Base-by-base conservation (phyloP, 2,329 filamentous ascomycete species). In the Claviceps humidiphila region DNA sequence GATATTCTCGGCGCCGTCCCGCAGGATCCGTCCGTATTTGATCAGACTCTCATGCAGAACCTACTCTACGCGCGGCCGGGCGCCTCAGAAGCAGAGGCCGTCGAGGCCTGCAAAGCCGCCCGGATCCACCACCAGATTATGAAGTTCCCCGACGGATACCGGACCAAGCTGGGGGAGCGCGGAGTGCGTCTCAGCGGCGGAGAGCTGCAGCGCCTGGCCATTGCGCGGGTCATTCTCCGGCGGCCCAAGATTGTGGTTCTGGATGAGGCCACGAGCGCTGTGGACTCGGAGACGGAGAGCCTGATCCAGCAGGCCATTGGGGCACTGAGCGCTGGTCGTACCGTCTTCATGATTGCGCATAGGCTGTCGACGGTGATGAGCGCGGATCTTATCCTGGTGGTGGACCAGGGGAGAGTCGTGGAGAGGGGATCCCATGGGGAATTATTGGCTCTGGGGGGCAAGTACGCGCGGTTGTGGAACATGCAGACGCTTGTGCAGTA, bases 71-170 rank as follows among this genome's bases (percentile, higher is more conserved):
- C 79, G 2, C 74, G 74, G 11, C 73, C 79, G 1, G 71, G 74
- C n/a, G 81, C 81, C 1, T 80, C 76, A 0, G 76, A 84, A 44
- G 73, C 73, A 6, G 77, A 85, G 34, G 73, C 83, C 47, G 69
- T 76, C 48, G 74, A 74, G 2, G 82, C 81, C 0, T 84, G 81
- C 60, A 73, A 73, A 52, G 74, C 76, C 0, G 82, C 81, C 2
- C 74, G 76, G 1, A 77, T 86, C 26, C 82, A 86, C 63, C 76
- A 84, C 51, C 80, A 81, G 57, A 83, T 85, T 54, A 61, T 75
- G 50, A 69, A 64, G 1, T 83, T 85, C 58, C 70, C 77, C 0
- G 70, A 77, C 60, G 70, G 71, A 0, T 77, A 79, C 59, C 55
- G 67, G 20, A 71, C 72, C 8, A 59, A 34, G 43, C 70, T 77